Evolutionary conservation across 73 alveolate species (phyloP), one percentile per base, ranked within the genome.

Genomic region (Paramecium octaurelia): DNA sequence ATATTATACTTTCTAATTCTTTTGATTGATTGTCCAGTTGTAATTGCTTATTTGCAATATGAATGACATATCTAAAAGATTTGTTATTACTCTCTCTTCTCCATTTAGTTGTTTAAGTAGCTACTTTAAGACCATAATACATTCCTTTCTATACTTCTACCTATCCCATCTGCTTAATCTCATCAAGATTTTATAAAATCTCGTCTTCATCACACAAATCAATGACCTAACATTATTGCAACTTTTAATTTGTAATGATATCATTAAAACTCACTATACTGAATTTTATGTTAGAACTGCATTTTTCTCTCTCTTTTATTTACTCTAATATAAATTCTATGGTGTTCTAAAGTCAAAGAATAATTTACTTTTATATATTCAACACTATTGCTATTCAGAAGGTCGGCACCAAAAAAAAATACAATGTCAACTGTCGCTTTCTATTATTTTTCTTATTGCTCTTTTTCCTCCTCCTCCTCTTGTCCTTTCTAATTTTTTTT

Each of bases 71-170:
- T 96, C 97, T 95, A 44, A 93, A 86, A 40, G 97, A 92, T 43
- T 95, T 95, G 4, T 21, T 58, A 11, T 35, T 89, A 42, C 16
- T 48, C 23, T 84, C 44, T 35, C 94, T 97, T 95, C 99, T 97
- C 98, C 99, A 97, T 12, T 92, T 46, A 23, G 94, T 94, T 20
- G 73, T 83, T 71, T 89, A 76, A 60, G 96, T 93, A 1, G 97
- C 97, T 88, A 92, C 97, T 90, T 95, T 86, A 11, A 97, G 73
- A 16, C 99, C 99, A 86, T 97, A 98, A 35, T 90, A 50, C 11
- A 97, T 96, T 11, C 98, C 99, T 71, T 96, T 98, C n/a, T 98
- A 93, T 14, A 92, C 96, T 92, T 96, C 99, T 2, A 98, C 98
- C 23, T 98, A 97, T 23, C 76, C 92, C 12, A 95, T 86, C 20